phyloP scores from a whole-genome alignment of 805 yeast genomes.

The Pichia heedii region DNA sequence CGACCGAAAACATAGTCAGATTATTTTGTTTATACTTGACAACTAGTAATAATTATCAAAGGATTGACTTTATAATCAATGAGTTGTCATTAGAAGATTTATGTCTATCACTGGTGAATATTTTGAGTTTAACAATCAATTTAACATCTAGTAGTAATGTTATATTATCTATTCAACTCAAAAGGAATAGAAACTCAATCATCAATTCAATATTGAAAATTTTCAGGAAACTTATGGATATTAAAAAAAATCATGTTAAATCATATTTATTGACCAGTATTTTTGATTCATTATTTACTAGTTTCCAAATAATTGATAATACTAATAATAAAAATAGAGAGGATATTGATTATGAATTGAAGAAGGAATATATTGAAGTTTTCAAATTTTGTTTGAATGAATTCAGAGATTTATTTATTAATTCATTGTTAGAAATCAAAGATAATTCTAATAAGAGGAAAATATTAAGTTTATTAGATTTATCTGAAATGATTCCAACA shows the following conservation, averaged over 20 bases:
- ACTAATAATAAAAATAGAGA: slow-evolving; percentile 1
- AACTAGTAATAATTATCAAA: slow-evolving; percentile 1
- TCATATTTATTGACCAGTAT: slow-evolving; percentile 15
- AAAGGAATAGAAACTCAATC: slow-evolving; percentile 19
- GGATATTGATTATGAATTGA: neutral
- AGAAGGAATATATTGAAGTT: slow-evolving; percentile 6
- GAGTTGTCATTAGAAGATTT: slow-evolving; percentile 18
- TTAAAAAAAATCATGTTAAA: slow-evolving; percentile 10
- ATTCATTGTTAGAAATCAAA: slow-evolving; percentile 10
- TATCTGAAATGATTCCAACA: neutral
- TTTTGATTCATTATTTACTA: slow-evolving; percentile 18
- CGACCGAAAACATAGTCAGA: slow-evolving; percentile 23
- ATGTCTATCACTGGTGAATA: slow-evolving; percentile 16
- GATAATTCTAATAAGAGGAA: neutral
- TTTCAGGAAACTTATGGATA: slow-evolving; percentile 6
- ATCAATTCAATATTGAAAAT: slow-evolving; percentile 16
- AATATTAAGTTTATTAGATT: neutral
- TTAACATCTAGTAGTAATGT: slow-evolving; percentile 21
- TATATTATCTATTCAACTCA: slow-evolving; percentile 24
- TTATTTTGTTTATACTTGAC: slow-evolving; percentile 16
- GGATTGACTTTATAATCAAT: slow-evolving; percentile 8
- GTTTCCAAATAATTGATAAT: slow-evolving; percentile 16
- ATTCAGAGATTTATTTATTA: slow-evolving; percentile 12
- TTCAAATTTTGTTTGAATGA: slow-evolving; percentile 10
- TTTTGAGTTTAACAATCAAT: slow-evolving; percentile 18